Conservation (phyloP, 441 rosid species). For the Pelargonium cotyledonis region DNA sequence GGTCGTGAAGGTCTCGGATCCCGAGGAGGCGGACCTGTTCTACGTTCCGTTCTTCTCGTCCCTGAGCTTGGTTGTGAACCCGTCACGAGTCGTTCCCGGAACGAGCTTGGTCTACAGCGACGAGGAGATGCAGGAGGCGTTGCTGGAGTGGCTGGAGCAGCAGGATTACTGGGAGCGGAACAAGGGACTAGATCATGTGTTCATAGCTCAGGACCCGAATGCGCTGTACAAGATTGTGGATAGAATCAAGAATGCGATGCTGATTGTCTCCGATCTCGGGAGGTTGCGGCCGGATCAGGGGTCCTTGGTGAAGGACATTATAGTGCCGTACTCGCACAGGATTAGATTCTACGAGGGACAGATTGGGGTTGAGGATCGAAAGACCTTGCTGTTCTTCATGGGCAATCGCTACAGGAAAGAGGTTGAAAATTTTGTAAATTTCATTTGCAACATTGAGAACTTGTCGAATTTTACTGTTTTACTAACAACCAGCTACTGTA, state of each 20-base stretch:
- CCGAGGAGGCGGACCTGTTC: slow-evolving; percentile 77
- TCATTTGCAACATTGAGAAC: neutral
- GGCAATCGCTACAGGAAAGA: slow-evolving; percentile 92
- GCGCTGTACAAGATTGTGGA: slow-evolving; percentile 63
- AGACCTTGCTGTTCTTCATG: slow-evolving; percentile 86
- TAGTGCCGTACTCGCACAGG: slow-evolving; percentile 81
- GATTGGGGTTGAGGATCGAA: slow-evolving; percentile 48
- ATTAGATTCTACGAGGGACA: slow-evolving; percentile 62
- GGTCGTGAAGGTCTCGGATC: slow-evolving; percentile 47
- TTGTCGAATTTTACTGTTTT: neutral
- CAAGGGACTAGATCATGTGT: slow-evolving; percentile 66
- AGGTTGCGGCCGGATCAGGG: slow-evolving; percentile 75
- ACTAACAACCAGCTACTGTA: neutral
- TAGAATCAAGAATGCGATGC: slow-evolving; percentile 52
- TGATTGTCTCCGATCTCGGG: slow-evolving; percentile 76
- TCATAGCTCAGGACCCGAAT: slow-evolving; percentile 84
- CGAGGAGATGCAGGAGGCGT: slow-evolving; percentile 66
- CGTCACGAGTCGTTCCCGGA: slow-evolving; percentile 36
- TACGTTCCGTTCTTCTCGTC: slow-evolving; percentile 87
- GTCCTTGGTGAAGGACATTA: slow-evolving; percentile 79
- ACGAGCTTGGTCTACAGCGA: slow-evolving; percentile 49
- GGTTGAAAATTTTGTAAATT: slow-evolving; percentile 26
- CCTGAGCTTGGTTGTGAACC: slow-evolving; percentile 64
- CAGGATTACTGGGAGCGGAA: slow-evolving; percentile 80
- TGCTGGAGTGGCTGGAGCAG: slow-evolving; percentile 71